Evolutionary conservation across 768 basidiomycete genomes (phyloP), one percentile per base, ranked within the genome.

Genomic region (Coprinellus micaceus): DNA sequence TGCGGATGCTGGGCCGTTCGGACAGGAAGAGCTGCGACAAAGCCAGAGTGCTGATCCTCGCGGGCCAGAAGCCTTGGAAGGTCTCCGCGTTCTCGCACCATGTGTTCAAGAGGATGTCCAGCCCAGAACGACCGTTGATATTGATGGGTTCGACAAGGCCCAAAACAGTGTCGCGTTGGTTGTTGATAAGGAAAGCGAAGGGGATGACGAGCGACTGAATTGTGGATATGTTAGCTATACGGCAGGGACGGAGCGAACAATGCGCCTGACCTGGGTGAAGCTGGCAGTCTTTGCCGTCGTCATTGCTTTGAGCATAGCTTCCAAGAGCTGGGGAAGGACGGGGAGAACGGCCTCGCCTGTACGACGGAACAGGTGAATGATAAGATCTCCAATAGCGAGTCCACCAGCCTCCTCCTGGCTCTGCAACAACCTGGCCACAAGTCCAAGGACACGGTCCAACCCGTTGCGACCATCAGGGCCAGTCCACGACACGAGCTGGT

Each of bases 51-150:
- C 92, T 94, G 63, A 96, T 81, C 29, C 92, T 84, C 3, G 85
- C 83, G 10, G 92, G 86, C 95, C 96, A 98, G 70, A 88, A 93
- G 28, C 97, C 95, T 66, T 94, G 92, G 80, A 98, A 91, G 4
- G 88, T 92, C 69, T 93, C 90, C 12, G 88, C 87, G 63, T 94
- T 95, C 68, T 99, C 96, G 65, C 90, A 91, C 96, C 95, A 98
- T 0, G 90, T 86, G 54, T 87, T 82, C 25, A 98, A 80, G n/a
- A 99, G 77, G 46, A 98, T 81, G 58, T 94, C 86, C n/a, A 98
- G 79, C 0, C 83, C 91, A 0, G 80, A 78, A 26, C 83, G 79
- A 21, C 80, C 84, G 44, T 82, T 74, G 10, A 86, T 75, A 12
- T 71, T 74, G 60, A 83, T 85, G 11, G 81, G 74, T 62, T 95